Conservation (phyloP, 345 rosid genomes). For the Mangifera indica region DNA sequence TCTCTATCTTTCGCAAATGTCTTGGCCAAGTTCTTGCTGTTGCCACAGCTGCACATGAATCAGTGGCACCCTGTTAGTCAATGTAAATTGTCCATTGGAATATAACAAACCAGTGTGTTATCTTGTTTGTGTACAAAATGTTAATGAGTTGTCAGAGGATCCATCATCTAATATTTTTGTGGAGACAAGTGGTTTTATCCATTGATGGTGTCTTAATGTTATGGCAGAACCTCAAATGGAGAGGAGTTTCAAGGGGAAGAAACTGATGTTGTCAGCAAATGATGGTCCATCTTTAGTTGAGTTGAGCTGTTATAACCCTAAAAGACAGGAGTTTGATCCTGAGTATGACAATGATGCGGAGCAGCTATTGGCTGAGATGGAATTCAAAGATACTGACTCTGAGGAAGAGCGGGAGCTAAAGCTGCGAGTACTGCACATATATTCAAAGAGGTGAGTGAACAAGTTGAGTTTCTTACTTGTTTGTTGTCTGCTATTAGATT, state of each 20-base stretch:
- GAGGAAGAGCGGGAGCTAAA: slow-evolving; percentile 86
- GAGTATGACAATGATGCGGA: slow-evolving; percentile 97
- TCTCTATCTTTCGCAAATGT: too few species aligned
- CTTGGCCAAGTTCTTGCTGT: too few species aligned
- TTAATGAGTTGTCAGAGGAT: neutral
- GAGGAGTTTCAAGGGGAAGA: slow-evolving; percentile 67
- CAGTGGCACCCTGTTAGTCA: neutral
- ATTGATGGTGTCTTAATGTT: slow-evolving; percentile 11
- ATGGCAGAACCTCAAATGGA: slow-evolving; percentile 62
- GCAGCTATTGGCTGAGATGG: slow-evolving; percentile 96
- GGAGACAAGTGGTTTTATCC: neutral
- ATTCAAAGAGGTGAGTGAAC: slow-evolving; percentile 65
- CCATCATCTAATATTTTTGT: neutral
- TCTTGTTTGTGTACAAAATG: neutral
- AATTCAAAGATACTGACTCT: slow-evolving; percentile 81
- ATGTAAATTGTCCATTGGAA: neutral
- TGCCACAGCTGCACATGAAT: too few species aligned
- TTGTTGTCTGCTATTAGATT: neutral
- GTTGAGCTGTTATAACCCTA: slow-evolving; percentile 71
- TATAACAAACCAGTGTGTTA: neutral
- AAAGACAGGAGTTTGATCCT: slow-evolving; percentile 89
- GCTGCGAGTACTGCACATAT: slow-evolving; percentile 77
- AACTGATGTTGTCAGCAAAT: slow-evolving; percentile 51
- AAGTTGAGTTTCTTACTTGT: slow-evolving; percentile 4
- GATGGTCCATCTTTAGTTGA: slow-evolving; percentile 76